Conservation (phyloP, 768 basidiomycete species). For the Brasilioporus rufonigricans region DNA sequence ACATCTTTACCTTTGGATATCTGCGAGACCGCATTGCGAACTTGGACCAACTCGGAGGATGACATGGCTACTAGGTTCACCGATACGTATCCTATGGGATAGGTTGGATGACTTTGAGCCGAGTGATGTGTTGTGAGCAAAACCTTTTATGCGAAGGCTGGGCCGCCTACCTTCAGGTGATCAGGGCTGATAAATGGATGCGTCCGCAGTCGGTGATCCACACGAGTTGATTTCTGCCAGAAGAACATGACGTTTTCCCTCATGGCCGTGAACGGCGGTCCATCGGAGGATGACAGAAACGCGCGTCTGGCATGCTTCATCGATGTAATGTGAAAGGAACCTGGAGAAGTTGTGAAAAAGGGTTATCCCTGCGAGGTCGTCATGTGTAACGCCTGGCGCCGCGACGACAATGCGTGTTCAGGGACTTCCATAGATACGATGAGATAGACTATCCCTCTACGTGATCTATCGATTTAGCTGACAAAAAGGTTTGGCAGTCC, state of each 20-base stretch:
- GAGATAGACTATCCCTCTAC: too few species aligned
- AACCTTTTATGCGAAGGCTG: background rate
- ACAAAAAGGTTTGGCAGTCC: too few species aligned
- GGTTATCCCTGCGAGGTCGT: background rate
- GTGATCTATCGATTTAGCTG: too few species aligned
- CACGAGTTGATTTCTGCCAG: background rate
- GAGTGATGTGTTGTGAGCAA: too few species aligned
- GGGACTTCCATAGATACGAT: background rate
- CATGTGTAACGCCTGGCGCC: background rate
- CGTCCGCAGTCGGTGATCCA: background rate
- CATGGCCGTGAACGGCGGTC: background rate
- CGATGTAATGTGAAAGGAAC: background rate
- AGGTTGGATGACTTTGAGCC: too few species aligned
- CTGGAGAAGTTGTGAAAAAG: background rate
- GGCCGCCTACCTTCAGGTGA: background rate
- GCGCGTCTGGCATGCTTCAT: background rate
- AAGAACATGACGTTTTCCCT: too few species aligned
- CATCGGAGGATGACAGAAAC: background rate
- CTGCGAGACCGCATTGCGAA: slow-evolving; percentile 18
- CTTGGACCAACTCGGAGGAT: slow-evolving; percentile 9
- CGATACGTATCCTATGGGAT: background rate
- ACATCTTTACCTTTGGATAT: slow-evolving; percentile 21
- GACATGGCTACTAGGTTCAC: slow-evolving; percentile 3
- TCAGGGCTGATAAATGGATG: background rate
- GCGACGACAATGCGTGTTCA: background rate